These are phyloP conservation scores for Podaxis sp. DNA, from an alignment of 768 basidiomycete species.

Conservation along the genomic window DNA sequence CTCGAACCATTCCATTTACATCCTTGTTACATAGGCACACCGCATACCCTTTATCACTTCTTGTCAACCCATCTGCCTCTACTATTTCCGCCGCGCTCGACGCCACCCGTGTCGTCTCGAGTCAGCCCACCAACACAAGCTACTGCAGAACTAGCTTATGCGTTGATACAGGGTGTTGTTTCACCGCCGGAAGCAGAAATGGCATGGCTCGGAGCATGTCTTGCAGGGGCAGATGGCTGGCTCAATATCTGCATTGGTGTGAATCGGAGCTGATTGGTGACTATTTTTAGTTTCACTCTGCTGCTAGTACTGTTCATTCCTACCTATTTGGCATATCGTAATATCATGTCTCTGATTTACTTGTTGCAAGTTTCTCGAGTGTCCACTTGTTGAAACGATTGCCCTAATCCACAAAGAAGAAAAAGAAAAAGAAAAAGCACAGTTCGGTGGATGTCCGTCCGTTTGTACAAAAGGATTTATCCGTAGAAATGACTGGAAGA, in stretches of 20 bases:
- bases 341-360: background rate
- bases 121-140: slow-evolving; percentile 35
- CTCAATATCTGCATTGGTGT: slow-evolving; percentile 80
- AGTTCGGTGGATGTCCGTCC: background rate
- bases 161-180: slow-evolving; percentile 81
- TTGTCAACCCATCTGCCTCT: slow-evolving; percentile 76
- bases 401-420: background rate
- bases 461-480: too few relatives aligned
- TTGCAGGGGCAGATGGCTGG: slow-evolving; percentile 96
- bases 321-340: background rate
- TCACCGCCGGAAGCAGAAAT: slow-evolving; percentile 86
- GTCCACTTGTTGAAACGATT: too few relatives aligned
- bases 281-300: background rate
- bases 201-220: slow-evolving; percentile 90
- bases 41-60: slow-evolving; percentile 67
- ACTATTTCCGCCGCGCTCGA: slow-evolving; percentile 62
- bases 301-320: background rate
- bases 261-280: slow-evolving; percentile 3
- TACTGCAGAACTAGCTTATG: slow-evolving; percentile 61
- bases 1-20: background rate
- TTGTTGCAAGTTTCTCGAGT: too few relatives aligned
- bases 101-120: slow-evolving; percentile 41
- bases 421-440: background rate
- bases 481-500: background rate
- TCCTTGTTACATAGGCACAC: slow-evolving; percentile 46